Percentiles rank a stretch among this genome's conserved stretches.
phyloP scores from a whole-genome alignment of 768 basidiomycete species.

The Leccinum subtestaceum region DNA sequence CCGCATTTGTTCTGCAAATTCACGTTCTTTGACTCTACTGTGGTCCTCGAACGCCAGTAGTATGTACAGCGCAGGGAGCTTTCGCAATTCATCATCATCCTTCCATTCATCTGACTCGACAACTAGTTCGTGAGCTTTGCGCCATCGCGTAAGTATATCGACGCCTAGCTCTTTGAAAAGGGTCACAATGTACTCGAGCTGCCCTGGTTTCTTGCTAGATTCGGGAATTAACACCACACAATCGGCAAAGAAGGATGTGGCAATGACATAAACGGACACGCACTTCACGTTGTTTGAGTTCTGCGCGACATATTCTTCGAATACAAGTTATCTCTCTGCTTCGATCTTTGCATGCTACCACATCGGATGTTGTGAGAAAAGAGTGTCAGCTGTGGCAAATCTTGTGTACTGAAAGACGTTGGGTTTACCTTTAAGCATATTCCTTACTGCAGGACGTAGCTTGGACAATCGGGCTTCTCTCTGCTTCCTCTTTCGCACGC shows the following conservation, averaged over 20 bases:
- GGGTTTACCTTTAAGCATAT: constrained; percentile 83
- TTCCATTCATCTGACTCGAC: constrained; percentile 77
- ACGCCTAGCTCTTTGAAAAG: constrained; percentile 87
- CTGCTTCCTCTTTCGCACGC: constrained; percentile 81
- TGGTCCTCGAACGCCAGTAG: constrained; percentile 94
- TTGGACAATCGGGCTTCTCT: constrained; percentile 79
- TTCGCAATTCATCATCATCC: constrained; percentile 70
- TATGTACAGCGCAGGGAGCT: constrained; percentile 87
- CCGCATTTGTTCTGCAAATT: constrained; percentile 85
- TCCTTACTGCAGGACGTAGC: constrained; percentile 80
- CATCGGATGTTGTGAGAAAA: constrained; percentile 83
- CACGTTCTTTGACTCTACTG: constrained; percentile 82
- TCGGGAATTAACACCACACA: constrained; percentile 1
- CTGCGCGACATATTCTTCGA: constrained; percentile 84
- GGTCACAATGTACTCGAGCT: constrained; percentile 70
- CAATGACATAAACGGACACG: constrained; percentile 28
- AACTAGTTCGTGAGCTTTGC: constrained; percentile 75
- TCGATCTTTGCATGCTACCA: constrained; percentile 89
- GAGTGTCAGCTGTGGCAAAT: constrained; percentile 82
- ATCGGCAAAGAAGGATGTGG: constrained; percentile 3
- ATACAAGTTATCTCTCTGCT: constrained; percentile 81
- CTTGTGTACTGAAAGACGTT: constrained; percentile 91
- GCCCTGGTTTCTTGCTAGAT: constrained; percentile 75
- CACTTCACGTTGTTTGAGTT: constrained; percentile 86
- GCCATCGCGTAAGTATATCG: constrained; percentile 93